phyloP scores from a whole-genome alignment of 2,329 filamentous ascomycete species.

The Dendrostoma leiphaemia region DNA sequence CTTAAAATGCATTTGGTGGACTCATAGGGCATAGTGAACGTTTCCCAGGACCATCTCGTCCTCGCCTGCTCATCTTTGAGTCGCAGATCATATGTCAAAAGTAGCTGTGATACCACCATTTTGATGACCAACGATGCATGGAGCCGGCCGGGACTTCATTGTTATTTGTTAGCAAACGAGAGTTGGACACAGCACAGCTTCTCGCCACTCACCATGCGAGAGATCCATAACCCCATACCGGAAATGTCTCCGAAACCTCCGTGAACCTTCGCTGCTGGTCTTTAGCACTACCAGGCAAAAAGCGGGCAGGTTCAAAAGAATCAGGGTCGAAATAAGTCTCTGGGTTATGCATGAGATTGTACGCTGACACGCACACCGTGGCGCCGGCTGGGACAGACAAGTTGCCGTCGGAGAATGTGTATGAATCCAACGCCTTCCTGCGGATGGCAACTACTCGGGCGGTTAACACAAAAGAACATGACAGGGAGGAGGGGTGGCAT shows the following conservation, averaged over 20 bases:
- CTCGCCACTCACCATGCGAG: no score
- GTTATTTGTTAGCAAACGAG: no score
- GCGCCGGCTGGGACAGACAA: neutral
- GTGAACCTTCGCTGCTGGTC: neutral
- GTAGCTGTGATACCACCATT: neutral
- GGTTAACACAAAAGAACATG: neutral
- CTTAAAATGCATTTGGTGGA: neutral
- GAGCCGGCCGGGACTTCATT: neutral
- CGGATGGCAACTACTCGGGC: neutral
- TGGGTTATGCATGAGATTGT: conserved; percentile 2
- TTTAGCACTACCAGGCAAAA: neutral
- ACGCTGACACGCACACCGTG: conserved; percentile 1
- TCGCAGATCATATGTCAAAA: neutral
- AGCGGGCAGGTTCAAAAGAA: neutral
- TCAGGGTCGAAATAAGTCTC: neutral
- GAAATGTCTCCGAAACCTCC: neutral
- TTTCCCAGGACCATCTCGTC: conserved; percentile 3
- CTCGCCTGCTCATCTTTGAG: neutral
- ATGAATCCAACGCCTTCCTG: neutral
- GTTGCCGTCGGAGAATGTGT: neutral
- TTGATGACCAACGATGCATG: neutral
- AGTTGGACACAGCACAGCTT: no score
- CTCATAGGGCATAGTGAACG: conserved; percentile 4
- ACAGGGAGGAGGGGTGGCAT: neutral
- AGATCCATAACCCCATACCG: conserved; percentile 1